phyloP scores from a whole-genome alignment of 1,284 basidiomycete genomes.

The Pseudozyma hubeiensis region DNA sequence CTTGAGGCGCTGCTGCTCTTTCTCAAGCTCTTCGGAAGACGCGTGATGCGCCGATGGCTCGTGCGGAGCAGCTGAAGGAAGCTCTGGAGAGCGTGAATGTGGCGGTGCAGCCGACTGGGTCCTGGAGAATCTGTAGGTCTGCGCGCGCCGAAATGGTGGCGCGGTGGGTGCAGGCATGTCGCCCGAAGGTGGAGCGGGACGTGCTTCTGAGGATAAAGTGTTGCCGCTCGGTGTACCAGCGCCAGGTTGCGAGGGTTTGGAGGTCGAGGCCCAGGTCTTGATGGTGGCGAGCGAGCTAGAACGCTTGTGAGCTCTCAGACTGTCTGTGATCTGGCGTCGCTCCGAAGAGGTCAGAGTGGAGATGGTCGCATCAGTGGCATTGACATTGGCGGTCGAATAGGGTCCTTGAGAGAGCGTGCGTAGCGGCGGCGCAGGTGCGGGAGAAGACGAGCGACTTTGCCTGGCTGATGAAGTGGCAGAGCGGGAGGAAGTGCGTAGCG shows the following conservation, averaged over 20 bases:
- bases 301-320: slow-evolving; percentile 27
- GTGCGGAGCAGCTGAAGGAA: neutral
- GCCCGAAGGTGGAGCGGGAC: slow-evolving; percentile 8
- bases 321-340: slow-evolving; percentile 34
- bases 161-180: slow-evolving; percentile 39
- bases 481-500: slow-evolving; percentile 5
- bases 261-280: slow-evolving; percentile 26
- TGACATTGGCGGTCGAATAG: slow-evolving; percentile 31
- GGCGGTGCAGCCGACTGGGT: slow-evolving; percentile 37
- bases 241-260: slow-evolving; percentile 6
- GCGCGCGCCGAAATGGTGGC: slow-evolving; percentile 33
- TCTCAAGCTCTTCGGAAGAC: slow-evolving; percentile 32
- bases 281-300: slow-evolving; percentile 42
- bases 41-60: neutral
- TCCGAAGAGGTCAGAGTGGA: slow-evolving; percentile 28
- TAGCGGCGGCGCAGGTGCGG: slow-evolving; percentile 35
- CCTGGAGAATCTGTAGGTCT: slow-evolving; percentile 27
- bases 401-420: slow-evolving; percentile 36
- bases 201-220: slow-evolving; percentile 2
- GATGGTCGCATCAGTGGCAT: slow-evolving; percentile 36
- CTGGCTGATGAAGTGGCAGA: slow-evolving; percentile 21
- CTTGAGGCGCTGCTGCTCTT: slow-evolving; percentile 41
- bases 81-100: slow-evolving; percentile 14
- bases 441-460: slow-evolving; percentile 40
- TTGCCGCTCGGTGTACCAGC: neutral